Percentiles rank a stretch among this genome's conserved stretches.
Evolutionary conservation across 805 yeast genomes (phyloP).

Genomic region (Yamadazyma ubonensis): DNA sequence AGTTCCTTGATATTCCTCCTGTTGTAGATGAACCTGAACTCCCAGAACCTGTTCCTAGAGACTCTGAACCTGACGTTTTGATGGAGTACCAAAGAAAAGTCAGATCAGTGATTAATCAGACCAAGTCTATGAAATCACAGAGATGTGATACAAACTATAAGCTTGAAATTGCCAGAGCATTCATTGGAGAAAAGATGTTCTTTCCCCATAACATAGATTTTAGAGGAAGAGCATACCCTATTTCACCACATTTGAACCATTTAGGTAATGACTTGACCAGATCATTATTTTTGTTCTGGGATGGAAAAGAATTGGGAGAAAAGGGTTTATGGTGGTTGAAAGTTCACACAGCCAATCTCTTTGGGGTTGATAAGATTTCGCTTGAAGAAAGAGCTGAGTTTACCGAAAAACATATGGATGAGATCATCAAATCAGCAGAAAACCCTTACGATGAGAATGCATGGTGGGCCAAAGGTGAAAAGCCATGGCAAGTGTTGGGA

Average conservation of each 20-base stretch:
- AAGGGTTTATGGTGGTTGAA: slow-evolving; percentile 72
- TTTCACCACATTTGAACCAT: slow-evolving; percentile 78
- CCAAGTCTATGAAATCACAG: slow-evolving; percentile 71
- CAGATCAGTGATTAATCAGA: slow-evolving; percentile 56
- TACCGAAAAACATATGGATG: slow-evolving; percentile 55
- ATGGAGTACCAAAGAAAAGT: slow-evolving; percentile 67
- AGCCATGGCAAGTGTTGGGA: slow-evolving; percentile 81
- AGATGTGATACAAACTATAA: slow-evolving; percentile 94
- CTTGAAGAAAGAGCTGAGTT: slow-evolving; percentile 60
- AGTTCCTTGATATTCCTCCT: slow-evolving; percentile 70
- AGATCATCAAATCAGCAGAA: slow-evolving; percentile 56
- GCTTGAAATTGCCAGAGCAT: slow-evolving; percentile 91
- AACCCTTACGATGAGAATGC: slow-evolving; percentile 57
- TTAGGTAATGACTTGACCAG: slow-evolving; percentile 77
- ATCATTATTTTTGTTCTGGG: slow-evolving; percentile 72
- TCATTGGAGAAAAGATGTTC: slow-evolving; percentile 68
- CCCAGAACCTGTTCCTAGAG: slow-evolving; percentile 52
- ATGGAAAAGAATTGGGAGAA: slow-evolving; percentile 66
- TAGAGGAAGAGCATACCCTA: slow-evolving; percentile 82
- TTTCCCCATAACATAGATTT: slow-evolving; percentile 83
- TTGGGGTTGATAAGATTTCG: slow-evolving; percentile 73
- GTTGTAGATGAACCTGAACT: slow-evolving; percentile 43
- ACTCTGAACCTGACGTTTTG: slow-evolving; percentile 70
- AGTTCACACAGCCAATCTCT: slow-evolving; percentile 70
- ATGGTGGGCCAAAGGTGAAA: slow-evolving; percentile 75